Evolutionary conservation across 2,329 filamentous ascomycete species (phyloP).

Genomic region (Tolypocladium guangdongense): DNA sequence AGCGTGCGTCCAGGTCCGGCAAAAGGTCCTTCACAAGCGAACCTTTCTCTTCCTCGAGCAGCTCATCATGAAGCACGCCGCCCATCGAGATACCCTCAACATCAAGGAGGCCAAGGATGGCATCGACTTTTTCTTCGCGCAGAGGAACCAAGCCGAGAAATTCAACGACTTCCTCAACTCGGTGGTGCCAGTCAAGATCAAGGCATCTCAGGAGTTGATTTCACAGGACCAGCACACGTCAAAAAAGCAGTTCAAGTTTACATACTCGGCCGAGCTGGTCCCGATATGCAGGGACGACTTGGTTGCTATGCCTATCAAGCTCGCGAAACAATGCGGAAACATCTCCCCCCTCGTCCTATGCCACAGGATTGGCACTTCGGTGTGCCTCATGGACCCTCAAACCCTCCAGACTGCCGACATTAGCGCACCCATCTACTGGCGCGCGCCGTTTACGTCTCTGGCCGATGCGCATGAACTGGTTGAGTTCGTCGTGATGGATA

Average conservation of each 20-base stretch:
- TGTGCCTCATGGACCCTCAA: constrained; percentile 82
- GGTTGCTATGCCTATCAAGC: constrained; percentile 80
- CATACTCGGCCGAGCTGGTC: constrained; percentile 77
- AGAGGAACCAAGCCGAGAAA: constrained; percentile 82
- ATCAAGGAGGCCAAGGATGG: constrained; percentile 96
- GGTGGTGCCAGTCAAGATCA: constrained; percentile 65
- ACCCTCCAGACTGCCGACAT: constrained; percentile 89
- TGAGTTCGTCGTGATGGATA: constrained; percentile 92
- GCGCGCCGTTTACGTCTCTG: constrained; percentile 72
- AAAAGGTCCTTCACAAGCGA: constrained; percentile 94
- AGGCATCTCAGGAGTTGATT: constrained; percentile 76
- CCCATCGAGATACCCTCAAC: constrained; percentile 89
- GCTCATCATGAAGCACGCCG: constrained; percentile 86
- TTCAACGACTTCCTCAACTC: constrained; percentile 86
- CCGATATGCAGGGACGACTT: constrained; percentile 97
- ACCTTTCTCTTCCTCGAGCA: constrained; percentile 68
- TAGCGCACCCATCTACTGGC: constrained; percentile 76
- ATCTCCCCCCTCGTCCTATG: constrained; percentile 81
- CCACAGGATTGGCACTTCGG: constrained; percentile 75
- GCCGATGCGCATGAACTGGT: constrained; percentile 76
- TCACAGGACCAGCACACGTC: constrained; percentile 87
- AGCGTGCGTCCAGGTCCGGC: constrained; percentile 85
- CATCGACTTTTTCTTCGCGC: constrained; percentile 89
- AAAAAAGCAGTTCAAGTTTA: constrained; percentile 89
- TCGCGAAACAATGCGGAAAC: constrained; percentile 81